phyloP scores from a whole-genome alignment of 495 filamentous ascomycete genomes.

The Astrocystis sublimbata region DNA sequence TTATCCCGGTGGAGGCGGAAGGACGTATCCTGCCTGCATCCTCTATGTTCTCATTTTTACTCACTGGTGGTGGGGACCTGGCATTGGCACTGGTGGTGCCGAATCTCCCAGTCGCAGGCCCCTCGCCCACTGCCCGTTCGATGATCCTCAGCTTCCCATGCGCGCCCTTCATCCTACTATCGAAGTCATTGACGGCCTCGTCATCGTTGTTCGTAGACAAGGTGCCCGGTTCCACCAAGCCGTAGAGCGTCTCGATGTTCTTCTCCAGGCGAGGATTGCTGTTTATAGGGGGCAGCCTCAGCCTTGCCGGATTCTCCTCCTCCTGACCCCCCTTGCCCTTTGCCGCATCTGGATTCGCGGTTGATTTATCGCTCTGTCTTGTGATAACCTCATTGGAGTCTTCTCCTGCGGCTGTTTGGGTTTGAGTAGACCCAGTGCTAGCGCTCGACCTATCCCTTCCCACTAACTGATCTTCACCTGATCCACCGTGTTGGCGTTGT shows the following conservation, averaged over 20 bases:
- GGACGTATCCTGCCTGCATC: slow-evolving; percentile 25
- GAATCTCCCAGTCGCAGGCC: slow-evolving; percentile 6
- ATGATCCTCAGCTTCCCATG: slow-evolving; percentile 80
- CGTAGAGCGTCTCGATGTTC: slow-evolving; percentile 70
- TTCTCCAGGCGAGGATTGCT: slow-evolving; percentile 66
- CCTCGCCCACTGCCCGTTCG: slow-evolving; percentile 68
- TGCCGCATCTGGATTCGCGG: no score
- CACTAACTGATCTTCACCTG: slow-evolving; percentile 3
- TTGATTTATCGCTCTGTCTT: no score
- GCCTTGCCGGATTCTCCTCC: slow-evolving; percentile 1
- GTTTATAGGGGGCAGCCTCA: slow-evolving; percentile 49
- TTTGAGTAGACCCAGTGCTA: no score
- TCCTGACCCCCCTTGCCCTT: neutral
- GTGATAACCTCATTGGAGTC: no score
- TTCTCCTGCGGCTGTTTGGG: no score
- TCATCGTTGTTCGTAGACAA: slow-evolving; percentile 77
- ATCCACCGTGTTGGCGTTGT: slow-evolving; percentile 4
- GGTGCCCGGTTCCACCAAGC: slow-evolving; percentile 76
- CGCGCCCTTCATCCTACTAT: slow-evolving; percentile 79
- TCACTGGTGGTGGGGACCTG: neutral
- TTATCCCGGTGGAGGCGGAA: neutral
- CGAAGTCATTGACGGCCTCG: slow-evolving; percentile 80
- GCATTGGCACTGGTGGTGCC: neutral
- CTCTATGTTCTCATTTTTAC: slow-evolving; percentile 37
- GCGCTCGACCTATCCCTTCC: slow-evolving; percentile 16